Percentiles rank a stretch among this genome's conserved stretches.
phyloP scores from a whole-genome alignment of 1,284 basidiomycete species.

The Trametes pubescens region DNA sequence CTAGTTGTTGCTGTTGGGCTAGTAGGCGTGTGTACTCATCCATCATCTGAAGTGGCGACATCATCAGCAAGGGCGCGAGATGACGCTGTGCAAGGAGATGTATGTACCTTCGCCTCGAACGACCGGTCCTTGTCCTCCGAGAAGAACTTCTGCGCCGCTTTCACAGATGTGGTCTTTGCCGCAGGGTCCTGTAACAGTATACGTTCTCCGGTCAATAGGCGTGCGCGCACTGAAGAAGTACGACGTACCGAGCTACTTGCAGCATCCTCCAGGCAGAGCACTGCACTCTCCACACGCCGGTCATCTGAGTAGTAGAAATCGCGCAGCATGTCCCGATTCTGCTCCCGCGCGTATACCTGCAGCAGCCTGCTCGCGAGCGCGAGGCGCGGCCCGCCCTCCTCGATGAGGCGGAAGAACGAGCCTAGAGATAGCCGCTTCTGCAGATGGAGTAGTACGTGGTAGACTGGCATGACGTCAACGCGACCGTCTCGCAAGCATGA shows the following conservation, averaged over 20 bases:
- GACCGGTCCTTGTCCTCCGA: conserved; percentile 90
- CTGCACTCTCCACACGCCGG: conserved; percentile 89
- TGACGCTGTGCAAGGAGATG: not conserved
- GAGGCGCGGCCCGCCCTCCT: conserved; percentile 83
- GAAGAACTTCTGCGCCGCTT: conserved; percentile 91
- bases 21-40: conserved; percentile 87
- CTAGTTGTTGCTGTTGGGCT: conserved; percentile 83
- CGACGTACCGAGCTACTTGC: conserved; percentile 61
- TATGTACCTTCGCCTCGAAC: conserved; percentile 87
- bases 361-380: conserved; percentile 79
- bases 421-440: conserved; percentile 87
- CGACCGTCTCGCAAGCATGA: not conserved
- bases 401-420: conserved; percentile 94
- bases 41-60: conserved; percentile 70
- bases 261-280: conserved; percentile 87
- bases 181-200: conserved; percentile 65
- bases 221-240: not conserved
- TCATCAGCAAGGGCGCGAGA: not conserved
- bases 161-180: conserved; percentile 76
- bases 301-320: conserved; percentile 99
- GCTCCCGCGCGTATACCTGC: conserved; percentile 89
- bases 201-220: not conserved
- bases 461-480: conserved; percentile 66
- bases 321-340: conserved; percentile 89
- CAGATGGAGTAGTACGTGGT: conserved; percentile 88